Conservation (phyloP, 768 basidiomycete genomes). For the Galerina marginata region DNA sequence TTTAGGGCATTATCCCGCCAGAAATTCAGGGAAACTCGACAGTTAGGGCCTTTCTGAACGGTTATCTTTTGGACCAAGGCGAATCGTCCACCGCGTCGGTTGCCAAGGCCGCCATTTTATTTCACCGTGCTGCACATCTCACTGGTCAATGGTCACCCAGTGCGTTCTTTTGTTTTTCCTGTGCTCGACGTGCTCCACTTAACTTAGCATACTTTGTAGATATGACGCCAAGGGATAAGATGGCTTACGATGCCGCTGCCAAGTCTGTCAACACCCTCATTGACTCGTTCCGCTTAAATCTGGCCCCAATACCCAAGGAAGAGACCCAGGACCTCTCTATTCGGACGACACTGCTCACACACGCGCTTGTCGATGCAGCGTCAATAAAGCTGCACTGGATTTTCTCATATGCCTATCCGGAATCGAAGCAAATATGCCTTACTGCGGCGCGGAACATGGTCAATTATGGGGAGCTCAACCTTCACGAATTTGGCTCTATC, state of each 20-base stretch:
- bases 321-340: constrained; percentile 38
- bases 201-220: constrained; percentile 32
- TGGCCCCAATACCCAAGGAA: constrained; percentile 38
- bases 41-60: constrained; percentile 53
- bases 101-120: constrained; percentile 61
- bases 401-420: constrained; percentile 47
- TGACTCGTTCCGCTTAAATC: constrained; percentile 40
- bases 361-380: constrained; percentile 53
- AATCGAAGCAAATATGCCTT: constrained; percentile 50
- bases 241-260: constrained; percentile 49
- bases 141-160: constrained; percentile 52
- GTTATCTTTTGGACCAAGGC: constrained; percentile 36
- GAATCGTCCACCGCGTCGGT: constrained; percentile 46
- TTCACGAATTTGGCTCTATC: constrained; percentile 44
- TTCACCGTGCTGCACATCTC: constrained; percentile 62
- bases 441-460: constrained; percentile 50
- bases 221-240: constrained; percentile 44
- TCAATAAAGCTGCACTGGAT: constrained; percentile 57
- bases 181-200: constrained; percentile 10
- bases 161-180: constrained; percentile 28
- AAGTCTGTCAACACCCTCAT: constrained; percentile 52
- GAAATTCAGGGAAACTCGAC: constrained; percentile 53
- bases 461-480: constrained; percentile 41
- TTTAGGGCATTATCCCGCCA: constrained; percentile 49
- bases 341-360: constrained; percentile 48